Evolutionary conservation across 2,329 filamentous ascomycete species (phyloP).

Genomic region (Aureobasidium sp.): DNA sequence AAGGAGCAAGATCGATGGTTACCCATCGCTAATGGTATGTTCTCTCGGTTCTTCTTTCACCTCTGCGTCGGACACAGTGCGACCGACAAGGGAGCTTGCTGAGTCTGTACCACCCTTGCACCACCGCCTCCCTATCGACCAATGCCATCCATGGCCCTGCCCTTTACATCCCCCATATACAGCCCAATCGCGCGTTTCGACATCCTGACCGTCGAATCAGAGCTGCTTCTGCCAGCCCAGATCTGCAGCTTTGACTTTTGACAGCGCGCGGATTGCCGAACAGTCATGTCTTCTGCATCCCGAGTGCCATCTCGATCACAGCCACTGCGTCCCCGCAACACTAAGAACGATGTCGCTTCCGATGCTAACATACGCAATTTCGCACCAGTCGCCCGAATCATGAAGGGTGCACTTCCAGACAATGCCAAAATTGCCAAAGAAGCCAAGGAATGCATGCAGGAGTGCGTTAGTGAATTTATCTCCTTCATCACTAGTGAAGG

Average conservation of each 20-base stretch:
- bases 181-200: conserved; percentile 41
- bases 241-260: conserved; percentile 28
- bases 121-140: conserved; percentile 27
- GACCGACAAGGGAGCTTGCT: not conserved
- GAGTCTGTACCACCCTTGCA: conserved; percentile 24
- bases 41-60: conserved; percentile 15
- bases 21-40: conserved; percentile 99
- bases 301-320: conserved; percentile 24
- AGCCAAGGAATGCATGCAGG: conserved; percentile 99
- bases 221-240: conserved; percentile 27
- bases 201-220: conserved; percentile 43
- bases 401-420: conserved; percentile 95
- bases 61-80: conserved; percentile 2
- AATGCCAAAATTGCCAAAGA: conserved; percentile 97
- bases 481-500: conserved; percentile 99
- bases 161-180: conserved; percentile 29
- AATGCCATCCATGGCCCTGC: conserved; percentile 24
- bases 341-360: conserved; percentile 37
- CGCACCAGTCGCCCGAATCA: conserved; percentile 94
- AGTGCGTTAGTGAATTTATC: conserved; percentile 99
- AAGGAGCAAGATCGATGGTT: conserved; percentile 99
- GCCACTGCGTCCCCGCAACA: conserved; percentile 22
- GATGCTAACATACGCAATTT: conserved; percentile 95
- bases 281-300: conserved; percentile 40
- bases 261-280: conserved; percentile 27